phyloP scores from a whole-genome alignment of 345 rosid species.

The Boechera divaricarpa region DNA sequence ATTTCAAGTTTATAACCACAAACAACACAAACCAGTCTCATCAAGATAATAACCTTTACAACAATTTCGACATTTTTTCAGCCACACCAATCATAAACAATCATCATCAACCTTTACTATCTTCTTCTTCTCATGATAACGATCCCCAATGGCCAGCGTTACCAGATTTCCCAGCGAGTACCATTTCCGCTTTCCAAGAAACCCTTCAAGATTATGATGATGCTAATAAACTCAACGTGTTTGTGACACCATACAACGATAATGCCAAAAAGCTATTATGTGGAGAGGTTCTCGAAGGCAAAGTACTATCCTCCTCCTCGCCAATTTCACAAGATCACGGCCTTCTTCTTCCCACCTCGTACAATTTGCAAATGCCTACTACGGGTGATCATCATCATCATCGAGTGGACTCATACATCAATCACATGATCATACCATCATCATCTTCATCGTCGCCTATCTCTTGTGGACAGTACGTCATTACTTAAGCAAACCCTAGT shows the following conservation, averaged over 20 bases:
- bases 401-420: conserved; percentile 60
- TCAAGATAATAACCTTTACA: conserved; percentile 35
- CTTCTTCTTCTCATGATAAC: conserved; percentile 13
- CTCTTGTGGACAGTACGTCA: conserved; percentile 53
- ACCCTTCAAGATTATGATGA: conserved; percentile 40
- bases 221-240: conserved; percentile 36
- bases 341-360: conserved; percentile 46
- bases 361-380: conserved; percentile 39
- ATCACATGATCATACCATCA: conserved; percentile 64
- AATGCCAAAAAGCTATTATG: conserved; percentile 54
- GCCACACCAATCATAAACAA: conserved; percentile 21
- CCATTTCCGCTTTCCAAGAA: conserved; percentile 42
- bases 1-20: conserved; percentile 45
- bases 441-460: conserved; percentile 52
- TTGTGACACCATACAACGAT: conserved; percentile 41
- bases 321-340: conserved; percentile 37
- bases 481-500: conserved; percentile 59
- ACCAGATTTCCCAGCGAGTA: conserved; percentile 44
- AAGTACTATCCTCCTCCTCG: conserved; percentile 36
- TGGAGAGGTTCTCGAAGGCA: conserved; percentile 60
- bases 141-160: conserved; percentile 39
- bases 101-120: conserved; percentile 26
- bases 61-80: conserved; percentile 30
- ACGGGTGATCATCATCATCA: conserved; percentile 21
- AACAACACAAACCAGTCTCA: conserved; percentile 38